Conservation (phyloP, 2,329 filamentous ascomycete genomes). For the Truncatella angustata region DNA sequence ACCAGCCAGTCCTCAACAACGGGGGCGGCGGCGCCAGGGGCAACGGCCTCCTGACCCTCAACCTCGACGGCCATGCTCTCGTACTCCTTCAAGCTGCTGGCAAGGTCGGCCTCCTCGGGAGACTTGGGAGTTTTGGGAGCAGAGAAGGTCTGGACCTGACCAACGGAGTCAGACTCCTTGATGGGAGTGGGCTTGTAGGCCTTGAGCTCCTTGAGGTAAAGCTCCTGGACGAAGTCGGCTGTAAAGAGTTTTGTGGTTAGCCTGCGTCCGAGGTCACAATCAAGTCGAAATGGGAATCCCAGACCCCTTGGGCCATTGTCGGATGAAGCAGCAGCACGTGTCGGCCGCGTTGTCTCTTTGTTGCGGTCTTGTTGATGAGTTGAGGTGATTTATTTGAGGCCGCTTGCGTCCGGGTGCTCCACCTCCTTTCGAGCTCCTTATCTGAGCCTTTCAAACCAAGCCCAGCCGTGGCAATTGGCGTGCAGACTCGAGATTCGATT, state of each 20-base stretch:
- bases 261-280: too few species aligned
- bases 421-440: background rate
- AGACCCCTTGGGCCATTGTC: too few species aligned
- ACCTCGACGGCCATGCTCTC: constrained; percentile 92
- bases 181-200: constrained; percentile 83
- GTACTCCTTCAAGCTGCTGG: constrained; percentile 89
- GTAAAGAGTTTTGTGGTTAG: constrained; percentile 15
- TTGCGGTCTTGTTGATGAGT: too few species aligned
- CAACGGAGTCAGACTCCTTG: constrained; percentile 85
- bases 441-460: background rate
- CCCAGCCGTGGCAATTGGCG: background rate
- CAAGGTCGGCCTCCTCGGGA: constrained; percentile 92
- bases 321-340: too few species aligned
- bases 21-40: constrained; percentile 57
- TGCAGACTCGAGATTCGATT: background rate
- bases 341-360: too few species aligned
- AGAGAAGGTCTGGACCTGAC: constrained; percentile 85
- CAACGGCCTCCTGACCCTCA: constrained; percentile 73
- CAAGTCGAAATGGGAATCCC: too few species aligned
- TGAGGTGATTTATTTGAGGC: constrained; percentile 5
- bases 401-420: constrained; percentile 1
- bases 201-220: constrained; percentile 96
- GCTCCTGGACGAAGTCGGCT: constrained; percentile 97
- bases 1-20: constrained; percentile 75
- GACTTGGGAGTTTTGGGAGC: constrained; percentile 79